Evolutionary conservation across 192 early-diverging fungal species (phyloP).

Genomic region (Funneliformis mosseae): DNA sequence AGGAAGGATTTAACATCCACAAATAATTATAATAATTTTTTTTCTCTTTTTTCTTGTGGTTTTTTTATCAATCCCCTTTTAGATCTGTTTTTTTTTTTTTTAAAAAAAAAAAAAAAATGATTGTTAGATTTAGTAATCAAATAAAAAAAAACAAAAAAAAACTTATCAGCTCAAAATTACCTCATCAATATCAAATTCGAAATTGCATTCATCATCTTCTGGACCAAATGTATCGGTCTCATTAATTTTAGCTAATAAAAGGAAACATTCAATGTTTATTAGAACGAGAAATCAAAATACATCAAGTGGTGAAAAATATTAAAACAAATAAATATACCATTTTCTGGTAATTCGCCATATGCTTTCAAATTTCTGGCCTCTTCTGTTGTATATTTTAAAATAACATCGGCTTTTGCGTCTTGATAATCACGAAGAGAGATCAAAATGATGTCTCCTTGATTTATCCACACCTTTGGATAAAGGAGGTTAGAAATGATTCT

Average conservation of each 20-base stretch:
- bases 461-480: constrained; percentile 73
- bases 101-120: too few species aligned
- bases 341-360: constrained; percentile 94
- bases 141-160: too few species aligned
- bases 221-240: constrained; percentile 72
- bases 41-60: too few species aligned
- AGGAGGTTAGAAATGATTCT: not conserved
- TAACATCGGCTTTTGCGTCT: constrained; percentile 92
- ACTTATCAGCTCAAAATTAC: not conserved
- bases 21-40: too few species aligned
- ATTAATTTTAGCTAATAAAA: constrained; percentile 69
- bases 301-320: not conserved
- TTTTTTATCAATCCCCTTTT: too few species aligned
- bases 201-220: constrained; percentile 70
- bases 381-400: constrained; percentile 94
- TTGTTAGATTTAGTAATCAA: too few species aligned
- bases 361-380: constrained; percentile 92
- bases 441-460: constrained; percentile 87
- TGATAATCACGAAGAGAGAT: constrained; percentile 91
- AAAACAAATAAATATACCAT: constrained; percentile 49
- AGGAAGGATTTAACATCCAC: too few species aligned
- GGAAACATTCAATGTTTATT: not conserved
- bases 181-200: constrained; percentile 96
- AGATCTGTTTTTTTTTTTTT: too few species aligned
- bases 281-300: not conserved